Conservation (phyloP, 805 yeast genomes). For the Ogataea ganodermae region DNA sequence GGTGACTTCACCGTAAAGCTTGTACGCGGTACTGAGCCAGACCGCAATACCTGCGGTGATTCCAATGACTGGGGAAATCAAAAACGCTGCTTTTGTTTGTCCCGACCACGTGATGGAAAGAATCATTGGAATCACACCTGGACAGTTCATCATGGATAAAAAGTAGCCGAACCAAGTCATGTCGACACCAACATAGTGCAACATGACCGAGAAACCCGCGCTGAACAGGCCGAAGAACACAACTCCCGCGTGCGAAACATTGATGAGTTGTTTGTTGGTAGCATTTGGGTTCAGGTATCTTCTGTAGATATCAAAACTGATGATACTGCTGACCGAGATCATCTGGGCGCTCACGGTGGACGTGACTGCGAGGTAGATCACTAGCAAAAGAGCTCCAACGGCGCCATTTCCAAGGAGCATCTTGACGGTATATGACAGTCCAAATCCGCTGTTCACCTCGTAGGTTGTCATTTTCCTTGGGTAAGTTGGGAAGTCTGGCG, state of each 20-base stretch:
- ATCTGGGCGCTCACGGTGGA: slow-evolving; percentile 44
- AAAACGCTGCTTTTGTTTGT: slow-evolving; percentile 34
- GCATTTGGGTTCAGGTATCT: slow-evolving; percentile 46
- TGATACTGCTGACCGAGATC: slow-evolving; percentile 42
- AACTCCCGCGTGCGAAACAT: slow-evolving; percentile 45
- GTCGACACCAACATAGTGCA: slow-evolving; percentile 37
- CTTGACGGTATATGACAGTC: slow-evolving; percentile 35
- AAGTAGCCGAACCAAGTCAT: slow-evolving; percentile 42
- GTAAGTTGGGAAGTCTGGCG: slow-evolving; percentile 35
- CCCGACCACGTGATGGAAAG: slow-evolving; percentile 37
- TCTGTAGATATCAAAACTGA: slow-evolving; percentile 50
- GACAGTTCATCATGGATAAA: slow-evolving; percentile 39
- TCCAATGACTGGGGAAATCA: slow-evolving; percentile 38
- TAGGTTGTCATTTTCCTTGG: slow-evolving; percentile 34
- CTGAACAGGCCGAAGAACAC: slow-evolving; percentile 40
- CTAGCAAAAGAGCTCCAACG: slow-evolving; percentile 36
- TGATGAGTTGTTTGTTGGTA: slow-evolving; percentile 42
- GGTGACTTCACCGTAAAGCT: slow-evolving; percentile 32
- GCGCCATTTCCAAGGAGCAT: slow-evolving; percentile 37
- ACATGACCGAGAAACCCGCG: slow-evolving; percentile 42
- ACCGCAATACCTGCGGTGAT: slow-evolving; percentile 32
- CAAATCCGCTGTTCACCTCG: slow-evolving; percentile 37
- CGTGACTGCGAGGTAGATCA: slow-evolving; percentile 42
- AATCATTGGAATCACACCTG: slow-evolving; percentile 41
- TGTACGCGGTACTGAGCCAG: slow-evolving; percentile 37